Evolutionary conservation across 225 moss, liverwort and hornwort species (phyloP).

Genomic region (Rhytidiadelphus loreus): DNA sequence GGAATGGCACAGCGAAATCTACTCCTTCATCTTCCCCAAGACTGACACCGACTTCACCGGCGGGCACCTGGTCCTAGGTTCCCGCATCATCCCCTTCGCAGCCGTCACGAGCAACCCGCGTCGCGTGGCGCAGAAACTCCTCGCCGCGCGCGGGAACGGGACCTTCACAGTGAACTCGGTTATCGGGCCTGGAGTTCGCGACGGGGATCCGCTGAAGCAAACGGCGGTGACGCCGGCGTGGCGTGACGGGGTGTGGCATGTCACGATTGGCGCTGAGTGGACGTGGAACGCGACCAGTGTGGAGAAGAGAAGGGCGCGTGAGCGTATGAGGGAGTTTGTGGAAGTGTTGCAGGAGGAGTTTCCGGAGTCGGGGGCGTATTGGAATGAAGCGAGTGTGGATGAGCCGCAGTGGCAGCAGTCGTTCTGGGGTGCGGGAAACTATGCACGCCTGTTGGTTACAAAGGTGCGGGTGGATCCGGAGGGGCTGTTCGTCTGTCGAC

Average conservation of each 20-base stretch:
- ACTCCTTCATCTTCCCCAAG: not conserved
- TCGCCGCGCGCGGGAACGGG: not conserved
- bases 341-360: not conserved
- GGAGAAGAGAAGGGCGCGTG: not conserved
- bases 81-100: not conserved
- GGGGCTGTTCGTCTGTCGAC: not conserved
- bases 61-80: not conserved
- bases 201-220: not conserved
- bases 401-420: not conserved
- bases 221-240: slow-evolving; percentile 6
- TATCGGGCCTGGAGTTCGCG: not conserved
- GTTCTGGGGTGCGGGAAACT: not conserved
- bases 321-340: not conserved
- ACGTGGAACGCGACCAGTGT: not conserved
- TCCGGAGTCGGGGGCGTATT: not conserved
- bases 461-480: not conserved
- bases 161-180: not conserved
- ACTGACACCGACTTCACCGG: not conserved
- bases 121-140: not conserved
- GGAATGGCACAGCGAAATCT: not conserved
- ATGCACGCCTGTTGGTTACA: not conserved
- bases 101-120: not conserved
- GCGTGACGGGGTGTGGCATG: not conserved
- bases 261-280: not conserved
- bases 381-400: not conserved